A percentile compares a stretch with the other conserved stretches of the same genome.
These are phyloP conservation scores for Suhomyces sp. DNA, from an alignment of 805 yeast genomes.

Conservation along the genomic window DNA sequence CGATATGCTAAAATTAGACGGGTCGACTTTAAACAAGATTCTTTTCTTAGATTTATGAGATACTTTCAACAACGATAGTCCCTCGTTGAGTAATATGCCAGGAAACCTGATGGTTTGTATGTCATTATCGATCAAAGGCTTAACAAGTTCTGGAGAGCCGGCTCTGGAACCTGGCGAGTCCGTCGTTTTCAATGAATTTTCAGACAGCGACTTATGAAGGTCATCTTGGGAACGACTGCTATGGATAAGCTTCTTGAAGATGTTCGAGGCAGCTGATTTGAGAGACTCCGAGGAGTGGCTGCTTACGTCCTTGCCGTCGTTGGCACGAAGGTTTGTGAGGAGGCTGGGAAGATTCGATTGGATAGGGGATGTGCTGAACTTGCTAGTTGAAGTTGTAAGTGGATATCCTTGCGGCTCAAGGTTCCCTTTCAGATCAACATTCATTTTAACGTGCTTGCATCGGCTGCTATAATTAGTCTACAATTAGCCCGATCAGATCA, in stretches of 20 bases:
- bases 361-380: slow-evolving; percentile 17
- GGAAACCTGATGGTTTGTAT: slow-evolving; percentile 29
- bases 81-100: slow-evolving; percentile 49
- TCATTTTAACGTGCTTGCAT: not conserved
- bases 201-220: not conserved
- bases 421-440: not conserved
- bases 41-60: slow-evolving; percentile 68
- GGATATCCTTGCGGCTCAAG: not conserved
- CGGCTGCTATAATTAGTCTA: not conserved
- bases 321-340: slow-evolving; percentile 20
- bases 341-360: slow-evolving; percentile 22
- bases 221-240: slow-evolving; percentile 10
- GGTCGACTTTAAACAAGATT: slow-evolving; percentile 54
- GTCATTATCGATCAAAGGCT: not conserved
- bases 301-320: slow-evolving; percentile 12
- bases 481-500: not conserved
- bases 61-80: slow-evolving; percentile 62
- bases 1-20: slow-evolving; percentile 49
- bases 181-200: not conserved
- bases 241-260: slow-evolving; percentile 13
- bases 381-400: slow-evolving; percentile 5
- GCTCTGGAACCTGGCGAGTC: not conserved
- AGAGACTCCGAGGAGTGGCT: not conserved
- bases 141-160: not conserved
- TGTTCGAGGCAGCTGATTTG: slow-evolving; percentile 3